A percentile compares a stretch with the other conserved stretches of the same genome.
These are phyloP conservation scores for Claviceps lovelessii DNA, from an alignment of 2,329 filamentous ascomycete genomes.

Conservation along the genomic window DNA sequence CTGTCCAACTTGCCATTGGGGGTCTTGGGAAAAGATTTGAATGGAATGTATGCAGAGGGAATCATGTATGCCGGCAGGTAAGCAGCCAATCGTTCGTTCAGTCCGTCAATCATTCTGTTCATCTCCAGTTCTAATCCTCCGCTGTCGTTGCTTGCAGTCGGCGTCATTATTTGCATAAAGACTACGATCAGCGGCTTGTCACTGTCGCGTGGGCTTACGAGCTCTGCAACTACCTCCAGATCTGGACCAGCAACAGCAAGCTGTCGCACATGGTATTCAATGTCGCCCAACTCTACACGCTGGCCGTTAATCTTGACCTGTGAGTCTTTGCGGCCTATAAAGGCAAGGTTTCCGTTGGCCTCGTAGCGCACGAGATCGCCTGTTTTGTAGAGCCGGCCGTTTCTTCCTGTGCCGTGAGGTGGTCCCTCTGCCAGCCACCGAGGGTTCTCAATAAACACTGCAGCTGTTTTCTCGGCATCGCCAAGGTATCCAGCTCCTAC, in stretches of 20 bases:
- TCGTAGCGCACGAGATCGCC: constrained; percentile 12
- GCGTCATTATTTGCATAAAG: constrained; percentile 1
- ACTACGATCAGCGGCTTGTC: constrained; percentile 1
- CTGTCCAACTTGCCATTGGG: constrained; percentile 1
- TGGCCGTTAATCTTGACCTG: constrained; percentile 48
- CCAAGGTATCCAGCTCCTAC: constrained; percentile 37
- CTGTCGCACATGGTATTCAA: constrained; percentile 10
- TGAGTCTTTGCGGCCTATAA: constrained; percentile 38
- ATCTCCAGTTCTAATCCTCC: background rate
- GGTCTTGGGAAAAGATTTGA: background rate
- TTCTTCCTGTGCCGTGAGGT: constrained; percentile 1
- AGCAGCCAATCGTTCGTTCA: background rate
- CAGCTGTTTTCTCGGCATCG: constrained; percentile 17
- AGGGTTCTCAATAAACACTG: constrained; percentile 14
- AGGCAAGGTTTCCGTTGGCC: constrained; percentile 1
- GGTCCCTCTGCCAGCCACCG: constrained; percentile 7
- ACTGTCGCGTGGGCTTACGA: background rate
- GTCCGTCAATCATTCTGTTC: background rate
- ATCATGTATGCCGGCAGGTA: constrained; percentile 2
- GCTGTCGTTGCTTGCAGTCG: background rate
- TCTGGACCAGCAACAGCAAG: background rate
- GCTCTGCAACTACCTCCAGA: constrained; percentile 1
- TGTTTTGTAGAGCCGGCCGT: constrained; percentile 9
- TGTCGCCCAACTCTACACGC: constrained; percentile 33
- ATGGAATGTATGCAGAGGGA: background rate